phyloP scores from a whole-genome alignment of 1,139 yeast genomes.

The Wickerhamomyces sp. region DNA sequence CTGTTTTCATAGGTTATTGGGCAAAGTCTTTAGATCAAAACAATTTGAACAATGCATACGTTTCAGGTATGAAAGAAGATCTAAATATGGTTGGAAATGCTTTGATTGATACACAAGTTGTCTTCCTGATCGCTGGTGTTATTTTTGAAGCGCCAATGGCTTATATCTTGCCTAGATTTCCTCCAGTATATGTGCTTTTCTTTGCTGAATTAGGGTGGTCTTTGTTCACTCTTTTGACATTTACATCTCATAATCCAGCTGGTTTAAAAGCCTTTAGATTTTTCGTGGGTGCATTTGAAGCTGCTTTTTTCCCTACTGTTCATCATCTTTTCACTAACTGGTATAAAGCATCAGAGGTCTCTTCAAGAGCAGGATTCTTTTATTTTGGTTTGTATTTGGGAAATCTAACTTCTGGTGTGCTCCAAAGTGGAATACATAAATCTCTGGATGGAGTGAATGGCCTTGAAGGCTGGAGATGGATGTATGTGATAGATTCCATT shows the following conservation, averaged over 20 bases:
- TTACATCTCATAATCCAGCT: constrained; percentile 33
- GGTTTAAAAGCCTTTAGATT: constrained; percentile 47
- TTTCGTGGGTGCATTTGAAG: constrained; percentile 58
- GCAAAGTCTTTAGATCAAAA: constrained; percentile 58
- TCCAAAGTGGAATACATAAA: constrained; percentile 54
- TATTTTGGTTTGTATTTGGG: constrained; percentile 60
- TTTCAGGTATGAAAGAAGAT: constrained; percentile 47
- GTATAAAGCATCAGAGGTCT: constrained; percentile 55
- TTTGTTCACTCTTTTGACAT: constrained; percentile 43
- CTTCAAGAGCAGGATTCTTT: constrained; percentile 57
- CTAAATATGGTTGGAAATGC: constrained; percentile 58
- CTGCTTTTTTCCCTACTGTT: constrained; percentile 55
- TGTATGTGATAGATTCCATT: constrained; percentile 63
- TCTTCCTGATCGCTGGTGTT: constrained; percentile 48
- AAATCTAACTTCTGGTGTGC: constrained; percentile 55
- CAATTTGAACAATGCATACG: constrained; percentile 55
- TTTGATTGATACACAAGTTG: constrained; percentile 46
- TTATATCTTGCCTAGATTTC: constrained; percentile 30
- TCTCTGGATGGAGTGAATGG: constrained; percentile 44
- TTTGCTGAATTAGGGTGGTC: constrained; percentile 52
- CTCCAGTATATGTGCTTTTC: constrained; percentile 47
- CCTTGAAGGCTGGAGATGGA: constrained; percentile 68
- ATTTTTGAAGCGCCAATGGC: constrained; percentile 39
- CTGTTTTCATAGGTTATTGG: constrained; percentile 61
- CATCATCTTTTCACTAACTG: constrained; percentile 61